A percentile compares a stretch with the other conserved stretches of the same genome.
phyloP scores from a whole-genome alignment of 176 grass and related monocot genomes.

The barley (Hordeum vulgare) region DNA sequence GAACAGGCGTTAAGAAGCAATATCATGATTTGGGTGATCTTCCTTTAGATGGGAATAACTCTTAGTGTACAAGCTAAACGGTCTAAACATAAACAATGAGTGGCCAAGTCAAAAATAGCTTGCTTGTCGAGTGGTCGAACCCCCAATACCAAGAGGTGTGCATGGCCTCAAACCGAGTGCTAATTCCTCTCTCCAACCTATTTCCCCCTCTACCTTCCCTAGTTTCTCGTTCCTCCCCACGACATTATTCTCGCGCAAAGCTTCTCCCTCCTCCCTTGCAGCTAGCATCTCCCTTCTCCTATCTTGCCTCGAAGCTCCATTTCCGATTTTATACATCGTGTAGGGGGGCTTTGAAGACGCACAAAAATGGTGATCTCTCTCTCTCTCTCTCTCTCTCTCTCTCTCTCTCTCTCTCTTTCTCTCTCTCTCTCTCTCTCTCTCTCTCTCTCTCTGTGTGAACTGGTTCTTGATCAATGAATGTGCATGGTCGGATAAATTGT shows the following conservation, averaged over 20 bases:
- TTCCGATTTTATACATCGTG: not conserved
- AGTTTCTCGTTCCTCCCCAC: not conserved
- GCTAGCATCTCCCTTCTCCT: slow-evolving; percentile 9
- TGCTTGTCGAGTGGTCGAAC: not conserved
- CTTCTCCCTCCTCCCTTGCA: not conserved
- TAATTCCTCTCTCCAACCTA: not conserved
- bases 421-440: not conserved
- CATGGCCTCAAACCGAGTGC: slow-evolving; percentile 2
- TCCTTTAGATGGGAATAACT: not conserved
- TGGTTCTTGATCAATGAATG: not conserved
- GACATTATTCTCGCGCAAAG: slow-evolving; percentile 17
- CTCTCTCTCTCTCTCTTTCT: not conserved
- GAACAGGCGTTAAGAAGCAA: too few relatives aligned
- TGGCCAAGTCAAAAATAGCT: slow-evolving; percentile 23
- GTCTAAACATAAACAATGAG: not conserved
- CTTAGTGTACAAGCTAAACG: not conserved
- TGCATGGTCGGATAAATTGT: not conserved
- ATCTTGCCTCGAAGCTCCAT: not conserved
- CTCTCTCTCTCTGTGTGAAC: not conserved
- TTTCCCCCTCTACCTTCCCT: not conserved
- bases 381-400: not conserved
- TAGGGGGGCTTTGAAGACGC: not conserved
- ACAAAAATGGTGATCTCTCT: slow-evolving; percentile 24
- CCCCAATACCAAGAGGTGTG: not conserved
- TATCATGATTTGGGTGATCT: not conserved